Evolutionary conservation across 2,329 filamentous ascomycete species (phyloP).

Genomic region (Xylariaceae sp.): DNA sequence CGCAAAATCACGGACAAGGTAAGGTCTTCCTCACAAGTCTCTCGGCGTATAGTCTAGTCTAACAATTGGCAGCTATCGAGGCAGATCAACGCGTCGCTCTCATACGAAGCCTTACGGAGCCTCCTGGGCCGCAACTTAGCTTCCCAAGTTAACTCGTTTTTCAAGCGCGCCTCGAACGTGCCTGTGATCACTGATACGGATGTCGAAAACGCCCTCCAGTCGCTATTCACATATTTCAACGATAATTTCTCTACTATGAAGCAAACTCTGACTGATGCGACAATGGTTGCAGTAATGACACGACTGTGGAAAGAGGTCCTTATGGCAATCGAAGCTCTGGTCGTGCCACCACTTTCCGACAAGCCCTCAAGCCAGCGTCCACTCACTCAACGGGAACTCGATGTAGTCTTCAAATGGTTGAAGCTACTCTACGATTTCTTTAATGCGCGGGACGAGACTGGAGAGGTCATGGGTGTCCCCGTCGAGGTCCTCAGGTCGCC

Average conservation of each 20-base stretch:
- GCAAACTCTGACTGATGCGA: conserved; percentile 83
- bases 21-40: conserved; percentile 25
- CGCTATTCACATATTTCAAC: conserved; percentile 90
- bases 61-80: conserved; percentile 62
- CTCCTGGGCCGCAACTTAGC: conserved; percentile 65
- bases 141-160: conserved; percentile 42
- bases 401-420: conserved; percentile 93
- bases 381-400: conserved; percentile 79
- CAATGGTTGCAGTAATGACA: conserved; percentile 99
- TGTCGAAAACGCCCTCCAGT: conserved; percentile 72
- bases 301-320: conserved; percentile 96
- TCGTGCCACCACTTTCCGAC: conserved; percentile 91
- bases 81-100: conserved; percentile 87
- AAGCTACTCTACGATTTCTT: conserved; percentile 90
- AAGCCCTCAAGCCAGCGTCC: conserved; percentile 84
- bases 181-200: conserved; percentile 63
- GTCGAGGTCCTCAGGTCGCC: conserved; percentile 89
- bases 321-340: conserved; percentile 78
- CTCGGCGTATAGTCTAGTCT: conserved; percentile 1
- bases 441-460: conserved; percentile 79
- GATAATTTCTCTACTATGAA: conserved; percentile 99
- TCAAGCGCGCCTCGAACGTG: conserved; percentile 48
- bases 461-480: conserved; percentile 81
- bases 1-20: conserved; percentile 97
- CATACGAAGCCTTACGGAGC: conserved; percentile 68